Evolutionary conservation across 108 stramenopile genomes (phyloP).

Genomic region (Fragilaria crotonensis): DNA sequence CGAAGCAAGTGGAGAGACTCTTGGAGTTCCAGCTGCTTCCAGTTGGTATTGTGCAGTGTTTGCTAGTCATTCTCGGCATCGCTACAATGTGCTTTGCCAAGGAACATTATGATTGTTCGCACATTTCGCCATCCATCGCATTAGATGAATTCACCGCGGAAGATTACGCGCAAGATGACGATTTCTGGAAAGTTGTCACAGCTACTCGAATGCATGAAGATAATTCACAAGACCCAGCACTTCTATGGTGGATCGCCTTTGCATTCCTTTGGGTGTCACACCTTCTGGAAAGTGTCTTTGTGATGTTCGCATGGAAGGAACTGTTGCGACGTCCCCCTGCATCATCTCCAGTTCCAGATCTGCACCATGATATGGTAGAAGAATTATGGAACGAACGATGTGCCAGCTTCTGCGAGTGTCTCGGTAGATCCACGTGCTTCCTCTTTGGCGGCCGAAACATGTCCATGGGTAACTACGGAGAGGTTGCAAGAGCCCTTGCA

Average conservation of each 20-base stretch:
- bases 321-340: neutral
- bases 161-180: neutral
- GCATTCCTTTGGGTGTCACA: too few species aligned
- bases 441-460: slow-evolving; percentile 78
- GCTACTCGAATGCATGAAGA: too few species aligned
- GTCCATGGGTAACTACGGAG: slow-evolving; percentile 28
- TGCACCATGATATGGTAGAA: slow-evolving; percentile 31
- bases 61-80: slow-evolving; percentile 5
- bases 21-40: slow-evolving; percentile 23
- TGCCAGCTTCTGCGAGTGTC: slow-evolving; percentile 49
- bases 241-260: too few species aligned
- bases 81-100: slow-evolving; percentile 10
- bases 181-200: neutral
- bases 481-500: slow-evolving; percentile 69
- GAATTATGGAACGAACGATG: slow-evolving; percentile 67
- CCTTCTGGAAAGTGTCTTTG: neutral
- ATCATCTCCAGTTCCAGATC: neutral
- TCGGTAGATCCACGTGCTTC: slow-evolving; percentile 61
- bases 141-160: neutral
- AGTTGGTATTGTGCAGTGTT: neutral
- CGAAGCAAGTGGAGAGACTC: slow-evolving; percentile 13
- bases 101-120: neutral
- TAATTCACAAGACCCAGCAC: too few species aligned
- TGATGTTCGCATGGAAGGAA: neutral
- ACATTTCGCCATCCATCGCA: too few species aligned